Evolutionary conservation across 202 grass and related monocot species (phyloP), one percentile per base, ranked within the genome.

Genomic region (Dendrocalamus latiflorus): DNA sequence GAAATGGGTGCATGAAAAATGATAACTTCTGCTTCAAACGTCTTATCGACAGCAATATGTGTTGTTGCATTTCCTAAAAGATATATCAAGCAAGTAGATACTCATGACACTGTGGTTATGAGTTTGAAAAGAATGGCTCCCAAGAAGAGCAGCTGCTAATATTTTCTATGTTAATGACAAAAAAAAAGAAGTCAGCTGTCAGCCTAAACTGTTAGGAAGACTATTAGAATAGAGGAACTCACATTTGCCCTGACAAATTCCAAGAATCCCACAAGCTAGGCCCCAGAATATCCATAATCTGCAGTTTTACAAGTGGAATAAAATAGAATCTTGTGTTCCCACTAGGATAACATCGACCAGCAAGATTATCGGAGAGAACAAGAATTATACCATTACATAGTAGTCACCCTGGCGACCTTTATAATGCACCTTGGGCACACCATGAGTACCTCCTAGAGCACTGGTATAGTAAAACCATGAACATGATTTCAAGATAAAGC

Each of bases 231-330:
- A 47, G 26, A 83, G 74, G 50, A 49, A 84, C 89, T 89, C 78
- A 94, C 92, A 84, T 53, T 85, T 94, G 92, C 71, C 92, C 92
- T 3, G 87, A 76, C 17, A 77, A 89, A 75, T 94, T 91, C 89
- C 86, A 94, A 37, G 86, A 86, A 84, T 94, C 92, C 92, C 86
- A 94, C 59, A 94, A 81, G 82, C 92, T 94, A 89, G 92, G 92
- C 24, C 92, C 92, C 42, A 94, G 54, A 84, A 94, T 91, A 89
- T 94, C 92, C 92, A 94, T 94, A 42, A 94, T 83, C 92, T 94
- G 87, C 26, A 81, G 22, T 57, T 86, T 69, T 39, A 51, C 42
- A 83, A 47, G 5, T 50, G 11, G 36, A 58, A 41, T 8, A 42
- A 55, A 70, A 75, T n/a, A 72, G 58, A 55, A 79, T 39, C 36